These are phyloP conservation scores for Picea sitchensis DNA, from an alignment of 75 land plant genomes.

Conservation along the genomic window DNA sequence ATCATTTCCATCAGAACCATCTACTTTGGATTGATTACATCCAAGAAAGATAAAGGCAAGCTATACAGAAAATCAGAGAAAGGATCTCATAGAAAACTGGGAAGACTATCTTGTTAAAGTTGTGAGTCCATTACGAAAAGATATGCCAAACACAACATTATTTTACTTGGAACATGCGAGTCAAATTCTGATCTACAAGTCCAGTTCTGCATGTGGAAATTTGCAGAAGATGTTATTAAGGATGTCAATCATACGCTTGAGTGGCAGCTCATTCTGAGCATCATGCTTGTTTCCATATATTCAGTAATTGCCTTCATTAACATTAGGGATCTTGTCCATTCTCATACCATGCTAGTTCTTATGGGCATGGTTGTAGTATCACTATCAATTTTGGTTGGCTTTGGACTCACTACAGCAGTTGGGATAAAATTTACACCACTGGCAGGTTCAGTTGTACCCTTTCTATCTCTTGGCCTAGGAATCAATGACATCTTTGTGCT, in stretches of 20 bases:
- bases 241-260: conserved; percentile 35
- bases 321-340: conserved; percentile 40
- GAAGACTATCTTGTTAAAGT: conserved; percentile 21
- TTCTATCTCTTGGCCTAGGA: conserved; percentile 42
- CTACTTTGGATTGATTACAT: conserved; percentile 33
- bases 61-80: conserved; percentile 8
- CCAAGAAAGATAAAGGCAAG: conserved; percentile 11
- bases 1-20: conserved; percentile 43
- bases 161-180: conserved; percentile 16
- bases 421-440: conserved; percentile 45
- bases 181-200: conserved; percentile 29
- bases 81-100: conserved; percentile 21
- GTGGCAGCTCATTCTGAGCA: conserved; percentile 36
- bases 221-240: conserved; percentile 30
- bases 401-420: conserved; percentile 35
- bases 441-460: conserved; percentile 46
- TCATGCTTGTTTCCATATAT: conserved; percentile 26
- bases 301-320: conserved; percentile 29
- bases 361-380: conserved; percentile 37
- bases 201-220: conserved; percentile 39
- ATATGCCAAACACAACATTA: conserved; percentile 17
- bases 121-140: conserved; percentile 18
- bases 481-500: conserved; percentile 52
- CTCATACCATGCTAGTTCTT: conserved; percentile 29
- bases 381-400: conserved; percentile 37